Evolutionary conservation across 2,329 filamentous ascomycete genomes (phyloP), one percentile per base, ranked within the genome.

Genomic region (Beauveria brongniartii): DNA sequence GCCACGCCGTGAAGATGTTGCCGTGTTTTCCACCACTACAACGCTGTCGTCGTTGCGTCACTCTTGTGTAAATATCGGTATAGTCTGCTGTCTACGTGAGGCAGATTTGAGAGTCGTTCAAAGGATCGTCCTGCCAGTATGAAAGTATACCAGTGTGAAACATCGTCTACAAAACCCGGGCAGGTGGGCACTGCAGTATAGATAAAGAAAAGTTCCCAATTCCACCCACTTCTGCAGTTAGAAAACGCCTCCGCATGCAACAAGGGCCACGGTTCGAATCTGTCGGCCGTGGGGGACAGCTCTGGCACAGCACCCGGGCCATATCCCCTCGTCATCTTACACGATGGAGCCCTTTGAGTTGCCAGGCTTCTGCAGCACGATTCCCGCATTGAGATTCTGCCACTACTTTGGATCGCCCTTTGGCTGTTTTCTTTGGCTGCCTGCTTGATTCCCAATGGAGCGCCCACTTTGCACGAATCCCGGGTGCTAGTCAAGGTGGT

Each of bases 311-410:
- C 57, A 24, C 57, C 48, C 47, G 34, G 34, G 9, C 26, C 26
- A n/a, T 2, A 18, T 16, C 16, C 18, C 24, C 37, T 34, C 37
- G 50, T 60, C 58, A 60, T 60, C 58, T 55, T 60, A 60, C 58
- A 55, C 30, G 41, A 54, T 47, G 58, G 50, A 54, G 50, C 58
- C 58, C n/a, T 43, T 20, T n/a, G 1, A n/a, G 22, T 48, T 22
- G 40, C 24, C 47, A 53, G 20, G 26, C 56, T 22, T 37, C 8
- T 51, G 46, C 46, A 51, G 34, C 30, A 22, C 22, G 30, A 24
- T 58, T 51, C 18, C 24, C 47, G 9, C n/a, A 34, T 51, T 51
- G 3, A 51, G 44, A 20, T 34, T 59, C 12, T 52, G 18, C 30
- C 24, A n/a, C 16, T 44, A 3, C 12, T 14, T 20, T 1, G 34